phyloP scores from a whole-genome alignment of 176 grass and related monocot species.

The Coix lacrymajobi region DNA sequence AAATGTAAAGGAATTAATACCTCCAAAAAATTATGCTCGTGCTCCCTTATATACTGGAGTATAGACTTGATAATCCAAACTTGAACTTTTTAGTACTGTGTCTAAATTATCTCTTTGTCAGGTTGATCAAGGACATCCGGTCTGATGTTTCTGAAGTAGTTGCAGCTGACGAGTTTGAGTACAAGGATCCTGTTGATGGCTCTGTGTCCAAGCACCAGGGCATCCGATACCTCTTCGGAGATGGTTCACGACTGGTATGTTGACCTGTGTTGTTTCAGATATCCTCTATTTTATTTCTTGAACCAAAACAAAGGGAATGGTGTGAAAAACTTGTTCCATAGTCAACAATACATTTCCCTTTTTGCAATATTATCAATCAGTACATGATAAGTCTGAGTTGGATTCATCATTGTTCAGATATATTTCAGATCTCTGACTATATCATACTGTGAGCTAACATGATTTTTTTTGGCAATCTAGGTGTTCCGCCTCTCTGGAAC shows the following conservation, averaged over 20 bases:
- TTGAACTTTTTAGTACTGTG: not conserved
- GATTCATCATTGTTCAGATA: not conserved
- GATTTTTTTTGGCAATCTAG: conserved; percentile 35
- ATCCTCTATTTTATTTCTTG: not conserved
- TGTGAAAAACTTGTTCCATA: not conserved
- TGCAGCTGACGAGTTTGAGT: conserved; percentile 85
- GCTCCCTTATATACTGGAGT: not conserved
- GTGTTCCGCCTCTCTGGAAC: conserved; percentile 96
- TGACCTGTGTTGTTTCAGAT: not conserved
- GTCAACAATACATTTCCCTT: not conserved
- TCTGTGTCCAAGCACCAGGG: conserved; percentile 94
- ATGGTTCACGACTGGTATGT: conserved; percentile 90
- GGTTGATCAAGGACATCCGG: conserved; percentile 69
- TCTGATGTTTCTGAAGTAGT: conserved; percentile 69
- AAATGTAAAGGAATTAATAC: not conserved
- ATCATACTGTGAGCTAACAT: conserved; percentile 17
- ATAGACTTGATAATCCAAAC: too few relatives aligned
- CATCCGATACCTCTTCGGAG: conserved; percentile 81
- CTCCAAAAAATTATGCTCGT: not conserved
- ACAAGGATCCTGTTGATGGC: conserved; percentile 97
- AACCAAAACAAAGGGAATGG: not conserved
- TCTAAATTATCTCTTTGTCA: conserved; percentile 44
- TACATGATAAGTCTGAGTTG: not conserved
- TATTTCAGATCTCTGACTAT: not conserved
- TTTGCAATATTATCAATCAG: not conserved